Evolutionary conservation across 164 flowering plant species (phyloP).

Genomic region (Kingdonia uniflora): DNA sequence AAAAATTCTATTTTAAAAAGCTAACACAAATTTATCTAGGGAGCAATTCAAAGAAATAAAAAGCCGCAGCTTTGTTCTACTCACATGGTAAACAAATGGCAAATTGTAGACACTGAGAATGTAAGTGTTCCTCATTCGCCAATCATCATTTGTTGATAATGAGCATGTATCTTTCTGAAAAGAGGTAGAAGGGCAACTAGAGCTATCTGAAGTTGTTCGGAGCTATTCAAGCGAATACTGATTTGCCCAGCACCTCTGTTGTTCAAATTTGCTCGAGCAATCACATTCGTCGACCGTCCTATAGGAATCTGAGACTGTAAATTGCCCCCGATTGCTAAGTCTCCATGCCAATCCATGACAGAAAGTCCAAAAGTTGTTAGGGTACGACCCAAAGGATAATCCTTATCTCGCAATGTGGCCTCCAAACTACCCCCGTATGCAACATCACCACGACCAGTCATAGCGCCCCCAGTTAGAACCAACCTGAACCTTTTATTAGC

Average conservation of each 20-base stretch:
- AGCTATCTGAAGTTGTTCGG: conserved; percentile 87
- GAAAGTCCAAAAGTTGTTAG: conserved; percentile 76
- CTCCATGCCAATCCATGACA: conserved; percentile 97
- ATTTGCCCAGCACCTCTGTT: conserved; percentile 85
- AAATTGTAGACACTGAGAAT: background rate
- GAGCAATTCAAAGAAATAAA: background rate
- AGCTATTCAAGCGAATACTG: conserved; percentile 71
- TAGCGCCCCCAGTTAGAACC: conserved; percentile 81
- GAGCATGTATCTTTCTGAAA: conserved; percentile 36
- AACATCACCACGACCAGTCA: conserved; percentile 76
- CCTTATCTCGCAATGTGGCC: conserved; percentile 83
- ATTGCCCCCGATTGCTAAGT: conserved; percentile 86
- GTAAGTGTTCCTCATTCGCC: conserved; percentile 29
- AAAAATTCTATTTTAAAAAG: background rate
- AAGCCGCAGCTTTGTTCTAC: conserved; percentile 15
- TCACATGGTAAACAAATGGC: conserved; percentile 7
- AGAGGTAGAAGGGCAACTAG: conserved; percentile 65
- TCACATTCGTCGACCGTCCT: conserved; percentile 56
- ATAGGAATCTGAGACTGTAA: conserved; percentile 77
- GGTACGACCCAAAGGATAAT: conserved; percentile 67
- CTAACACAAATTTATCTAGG: background rate
- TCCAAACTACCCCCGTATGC: conserved; percentile 96
- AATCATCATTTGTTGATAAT: conserved; percentile 33
- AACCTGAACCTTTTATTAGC: conserved; percentile 50
- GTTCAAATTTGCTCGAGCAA: conserved; percentile 74